phyloP scores from a whole-genome alignment of 2,329 filamentous ascomycete genomes.

The Penicillium sp. region DNA sequence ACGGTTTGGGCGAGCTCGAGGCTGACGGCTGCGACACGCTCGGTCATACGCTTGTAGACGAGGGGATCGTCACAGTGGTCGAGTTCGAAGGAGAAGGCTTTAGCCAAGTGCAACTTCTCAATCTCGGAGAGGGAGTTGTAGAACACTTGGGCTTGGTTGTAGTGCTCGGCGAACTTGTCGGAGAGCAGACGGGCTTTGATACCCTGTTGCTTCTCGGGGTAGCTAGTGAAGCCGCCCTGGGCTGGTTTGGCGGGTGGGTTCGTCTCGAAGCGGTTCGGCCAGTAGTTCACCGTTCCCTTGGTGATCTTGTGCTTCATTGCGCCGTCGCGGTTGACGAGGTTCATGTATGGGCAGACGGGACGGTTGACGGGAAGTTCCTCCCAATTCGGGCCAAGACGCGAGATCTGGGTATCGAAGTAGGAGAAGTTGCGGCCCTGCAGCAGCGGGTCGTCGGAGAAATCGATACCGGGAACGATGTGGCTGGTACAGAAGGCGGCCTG shows the following conservation, averaged over 20 bases:
- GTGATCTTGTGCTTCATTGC: conserved; percentile 69
- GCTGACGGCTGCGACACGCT: conserved; percentile 69
- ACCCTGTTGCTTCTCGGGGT: conserved; percentile 62
- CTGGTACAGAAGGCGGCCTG: conserved; percentile 80
- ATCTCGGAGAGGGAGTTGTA: conserved; percentile 37
- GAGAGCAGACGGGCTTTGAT: conserved; percentile 61
- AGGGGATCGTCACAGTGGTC: conserved; percentile 67
- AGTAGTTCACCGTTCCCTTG: conserved; percentile 73
- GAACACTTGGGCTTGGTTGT: conserved; percentile 39
- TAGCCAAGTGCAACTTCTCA: conserved; percentile 36
- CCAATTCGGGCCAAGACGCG: conserved; percentile 70
- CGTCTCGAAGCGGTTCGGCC: conserved; percentile 68
- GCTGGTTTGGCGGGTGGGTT: conserved; percentile 60
- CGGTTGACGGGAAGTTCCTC: conserved; percentile 75
- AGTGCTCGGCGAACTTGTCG: conserved; percentile 46
- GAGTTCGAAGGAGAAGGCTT: conserved; percentile 40
- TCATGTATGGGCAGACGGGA: conserved; percentile 72
- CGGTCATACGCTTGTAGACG: conserved; percentile 70
- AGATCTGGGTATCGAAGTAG: conserved; percentile 56
- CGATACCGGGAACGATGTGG: conserved; percentile 75
- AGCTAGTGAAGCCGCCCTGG: conserved; percentile 69
- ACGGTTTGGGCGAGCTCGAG: conserved; percentile 66
- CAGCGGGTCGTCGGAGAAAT: conserved; percentile 73
- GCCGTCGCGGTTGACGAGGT: conserved; percentile 74
- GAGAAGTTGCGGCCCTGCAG: conserved; percentile 70